Evolutionary conservation across 345 rosid species (phyloP).

Genomic region (Citrus glauca): DNA sequence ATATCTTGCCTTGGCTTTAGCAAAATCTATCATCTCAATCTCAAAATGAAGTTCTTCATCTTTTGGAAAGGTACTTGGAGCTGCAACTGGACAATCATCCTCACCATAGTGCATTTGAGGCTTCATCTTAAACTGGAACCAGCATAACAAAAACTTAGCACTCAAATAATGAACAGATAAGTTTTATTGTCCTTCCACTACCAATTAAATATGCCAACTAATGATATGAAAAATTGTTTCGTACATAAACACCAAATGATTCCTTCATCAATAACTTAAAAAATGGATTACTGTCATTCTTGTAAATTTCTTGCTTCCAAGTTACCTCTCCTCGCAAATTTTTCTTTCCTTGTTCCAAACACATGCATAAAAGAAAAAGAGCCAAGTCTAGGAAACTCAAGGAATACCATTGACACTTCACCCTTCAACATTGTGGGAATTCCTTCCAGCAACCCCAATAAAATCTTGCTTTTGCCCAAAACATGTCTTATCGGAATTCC

Average conservation of each 20-base stretch:
- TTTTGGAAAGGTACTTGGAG: slow-evolving; percentile 65
- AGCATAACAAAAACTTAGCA: neutral
- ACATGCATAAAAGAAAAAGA: neutral
- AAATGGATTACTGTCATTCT: neutral
- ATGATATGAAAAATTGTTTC: neutral
- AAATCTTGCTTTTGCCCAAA: slow-evolving; percentile 86
- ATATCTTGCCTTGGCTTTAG: slow-evolving; percentile 73
- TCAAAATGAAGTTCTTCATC: slow-evolving; percentile 98
- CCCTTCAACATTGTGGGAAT: slow-evolving; percentile 90
- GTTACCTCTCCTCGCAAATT: neutral
- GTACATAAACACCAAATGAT: neutral
- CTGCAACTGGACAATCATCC: slow-evolving; percentile 77
- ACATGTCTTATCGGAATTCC: slow-evolving; percentile 73
- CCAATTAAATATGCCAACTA: neutral
- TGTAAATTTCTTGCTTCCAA: neutral
- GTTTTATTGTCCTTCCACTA: neutral
- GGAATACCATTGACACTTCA: slow-evolving; percentile 88
- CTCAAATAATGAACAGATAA: neutral
- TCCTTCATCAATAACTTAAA: neutral
- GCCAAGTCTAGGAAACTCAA: neutral
- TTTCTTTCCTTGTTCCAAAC: neutral
- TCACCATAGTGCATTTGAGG: slow-evolving; percentile 90
- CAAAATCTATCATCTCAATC: slow-evolving; percentile 78
- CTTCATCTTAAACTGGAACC: slow-evolving; percentile 89
- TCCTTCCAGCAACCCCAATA: slow-evolving; percentile 86